Evolutionary conservation across 768 basidiomycete genomes (phyloP), one percentile per base, ranked within the genome.

Genomic region (Boletus reticuloceps): DNA sequence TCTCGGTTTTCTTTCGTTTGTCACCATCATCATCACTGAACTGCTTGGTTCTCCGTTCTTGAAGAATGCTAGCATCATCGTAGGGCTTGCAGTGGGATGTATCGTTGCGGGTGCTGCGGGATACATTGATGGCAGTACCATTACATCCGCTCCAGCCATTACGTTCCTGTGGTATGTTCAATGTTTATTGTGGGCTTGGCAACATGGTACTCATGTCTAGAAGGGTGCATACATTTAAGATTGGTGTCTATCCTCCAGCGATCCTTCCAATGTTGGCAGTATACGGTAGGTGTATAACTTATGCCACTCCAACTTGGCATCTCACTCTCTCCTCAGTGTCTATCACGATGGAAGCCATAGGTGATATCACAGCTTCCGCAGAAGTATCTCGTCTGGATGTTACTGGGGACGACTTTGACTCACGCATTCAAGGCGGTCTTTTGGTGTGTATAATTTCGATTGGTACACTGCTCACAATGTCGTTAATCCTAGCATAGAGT

Each of bases 31-130:
- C 61, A 66, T 93, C 27, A 86, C 86, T 1, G 91, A 94, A 67
- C 70, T 93, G 19, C 90, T 92, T 59, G 92, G 91, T 8, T 86
- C 85, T 5, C 92, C 91, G 0, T 94, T 94, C 75, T 70, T 94
- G 65, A 88, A 88, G 72, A 92, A 91, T 62, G 79, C 83, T 51
- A 85, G 84, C 29, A 84, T 91, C 60, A 88, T 92, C 50, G 79
- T 90, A 20, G 88, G 89, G 1, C 74, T 92, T 17, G 76, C 78
- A 9, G 82, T 92, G 2, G 90, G 91, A 1, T 90, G 88, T 55
- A 90, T 92, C 53, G 89, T 92, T 2, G 82, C 89, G 1, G 91
- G 88, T 37, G 86, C 86, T 16, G 75, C 85, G 2, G 91, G 91
- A 0, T 93, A 94, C 62, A 87, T 93, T 25, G 84, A 86, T 59